These are phyloP conservation scores for Seminavis robusta DNA, from an alignment of 108 stramenopile genomes.

Conservation along the genomic window DNA sequence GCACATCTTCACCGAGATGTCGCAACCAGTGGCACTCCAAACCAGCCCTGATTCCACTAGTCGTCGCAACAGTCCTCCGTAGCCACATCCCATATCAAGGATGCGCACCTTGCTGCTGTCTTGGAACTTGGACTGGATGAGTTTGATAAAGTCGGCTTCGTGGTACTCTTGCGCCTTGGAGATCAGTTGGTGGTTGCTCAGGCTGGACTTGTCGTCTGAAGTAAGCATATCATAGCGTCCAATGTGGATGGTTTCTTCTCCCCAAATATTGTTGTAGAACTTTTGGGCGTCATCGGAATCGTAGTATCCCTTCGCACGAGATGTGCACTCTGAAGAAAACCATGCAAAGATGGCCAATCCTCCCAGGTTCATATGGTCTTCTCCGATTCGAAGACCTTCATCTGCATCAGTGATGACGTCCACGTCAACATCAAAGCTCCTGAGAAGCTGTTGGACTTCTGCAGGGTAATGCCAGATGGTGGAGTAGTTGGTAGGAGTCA, in stretches of 20 bases:
- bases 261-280: constrained; percentile 47
- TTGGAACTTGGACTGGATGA: constrained; percentile 15
- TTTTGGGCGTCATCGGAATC: constrained; percentile 45
- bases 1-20: constrained; percentile 34
- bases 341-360: constrained; percentile 41
- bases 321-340: constrained; percentile 28
- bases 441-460: constrained; percentile 29
- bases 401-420: constrained; percentile 13
- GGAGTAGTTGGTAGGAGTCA: constrained; percentile 33
- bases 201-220: constrained; percentile 1
- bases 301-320: constrained; percentile 37
- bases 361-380: constrained; percentile 26
- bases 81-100: constrained; percentile 45
- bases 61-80: constrained; percentile 39
- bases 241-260: constrained; percentile 37
- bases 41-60: constrained; percentile 26
- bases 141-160: constrained; percentile 26
- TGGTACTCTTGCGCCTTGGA: constrained; percentile 30
- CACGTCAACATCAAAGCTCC: constrained; percentile 28
- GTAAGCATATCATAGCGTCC: constrained; percentile 40
- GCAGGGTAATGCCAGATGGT: constrained; percentile 29
- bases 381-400: constrained; percentile 3
- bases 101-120: constrained; percentile 22
- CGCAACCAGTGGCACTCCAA: constrained; percentile 36
- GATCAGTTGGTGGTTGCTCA: constrained; percentile 19